Percentiles rank a stretch among this genome's conserved stretches.
Evolutionary conservation across 208 protist species (phyloP).

Genomic region (Eutreptiella sp.): DNA sequence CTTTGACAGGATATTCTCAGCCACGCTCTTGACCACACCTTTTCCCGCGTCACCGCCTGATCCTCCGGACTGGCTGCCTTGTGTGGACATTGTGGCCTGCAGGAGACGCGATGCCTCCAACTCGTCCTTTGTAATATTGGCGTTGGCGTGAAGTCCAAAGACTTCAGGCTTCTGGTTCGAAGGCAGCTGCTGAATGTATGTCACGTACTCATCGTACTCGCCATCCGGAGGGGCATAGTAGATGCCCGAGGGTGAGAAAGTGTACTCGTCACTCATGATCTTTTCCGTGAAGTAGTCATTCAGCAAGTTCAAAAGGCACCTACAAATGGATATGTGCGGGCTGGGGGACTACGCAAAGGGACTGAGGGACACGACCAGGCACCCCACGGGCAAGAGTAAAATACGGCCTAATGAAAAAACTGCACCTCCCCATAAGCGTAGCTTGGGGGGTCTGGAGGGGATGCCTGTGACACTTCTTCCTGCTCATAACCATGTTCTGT

Average conservation of each 20-base stretch:
- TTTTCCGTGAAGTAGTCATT: conserved; percentile 68
- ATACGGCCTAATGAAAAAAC: too few species aligned
- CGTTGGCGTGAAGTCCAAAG: conserved; percentile 87
- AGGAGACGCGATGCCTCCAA: conserved; percentile 72
- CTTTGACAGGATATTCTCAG: conserved; percentile 69
- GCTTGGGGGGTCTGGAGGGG: too few species aligned
- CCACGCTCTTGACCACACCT: conserved; percentile 68
- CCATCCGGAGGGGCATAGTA: conserved; percentile 74
- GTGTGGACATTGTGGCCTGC: conserved; percentile 69
- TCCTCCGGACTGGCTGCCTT: conserved; percentile 48
- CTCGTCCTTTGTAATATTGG: conserved; percentile 88
- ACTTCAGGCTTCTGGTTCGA: conserved; percentile 71
- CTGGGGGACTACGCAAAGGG: too few species aligned
- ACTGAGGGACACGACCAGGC: too few species aligned
- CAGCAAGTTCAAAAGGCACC: conserved; percentile 77
- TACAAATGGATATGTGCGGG: too few species aligned
- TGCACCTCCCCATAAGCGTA: too few species aligned
- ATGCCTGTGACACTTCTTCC: too few species aligned
- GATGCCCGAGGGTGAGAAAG: conserved; percentile 60
- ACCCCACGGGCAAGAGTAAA: too few species aligned
- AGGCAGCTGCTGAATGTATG: conserved; percentile 71
- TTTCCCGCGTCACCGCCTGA: conserved; percentile 13
- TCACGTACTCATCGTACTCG: conserved; percentile 68
- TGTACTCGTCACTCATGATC: conserved; percentile 79
- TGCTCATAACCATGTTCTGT: too few species aligned